Percentiles rank a stretch among this genome's conserved stretches.
These are phyloP conservation scores for Mimosa pudica DNA, from an alignment of 306 rosid species.

Conservation along the genomic window DNA sequence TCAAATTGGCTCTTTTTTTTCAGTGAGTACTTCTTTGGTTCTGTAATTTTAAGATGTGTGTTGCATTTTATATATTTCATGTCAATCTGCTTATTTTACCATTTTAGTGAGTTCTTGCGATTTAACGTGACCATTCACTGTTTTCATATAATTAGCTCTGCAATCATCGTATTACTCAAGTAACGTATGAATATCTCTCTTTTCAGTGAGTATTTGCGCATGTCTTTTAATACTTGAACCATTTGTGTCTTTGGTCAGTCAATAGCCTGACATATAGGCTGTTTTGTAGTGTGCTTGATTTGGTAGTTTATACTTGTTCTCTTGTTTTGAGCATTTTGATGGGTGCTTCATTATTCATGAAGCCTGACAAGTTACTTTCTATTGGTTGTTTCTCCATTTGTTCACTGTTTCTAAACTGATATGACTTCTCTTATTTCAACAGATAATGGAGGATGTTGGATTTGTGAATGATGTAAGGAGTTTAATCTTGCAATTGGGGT, in stretches of 20 bases:
- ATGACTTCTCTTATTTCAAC: constrained; percentile 38
- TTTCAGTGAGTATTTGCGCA: not conserved
- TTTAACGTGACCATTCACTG: not conserved
- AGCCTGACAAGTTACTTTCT: constrained; percentile 6
- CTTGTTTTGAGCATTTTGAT: constrained; percentile 11
- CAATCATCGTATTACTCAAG: not conserved
- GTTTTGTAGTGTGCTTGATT: no score
- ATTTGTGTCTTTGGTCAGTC: no score
- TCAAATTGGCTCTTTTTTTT: constrained; percentile 79
- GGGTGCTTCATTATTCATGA: constrained; percentile 15
- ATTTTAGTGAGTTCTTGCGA: not conserved
- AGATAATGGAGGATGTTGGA: constrained; percentile 82
- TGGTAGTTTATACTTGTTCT: not conserved
- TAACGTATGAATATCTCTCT: not conserved
- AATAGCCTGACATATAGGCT: no score
- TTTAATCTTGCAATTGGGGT: constrained; percentile 72
- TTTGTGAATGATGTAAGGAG: constrained; percentile 75
- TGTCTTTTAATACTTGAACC: not conserved
- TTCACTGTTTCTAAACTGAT: constrained; percentile 23
- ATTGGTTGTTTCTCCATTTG: constrained; percentile 6
- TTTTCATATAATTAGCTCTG: not conserved
- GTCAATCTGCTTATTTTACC: not conserved
- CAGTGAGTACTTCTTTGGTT: constrained; percentile 56
- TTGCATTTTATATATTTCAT: not conserved
- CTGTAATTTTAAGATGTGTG: constrained; percentile 23